Evolutionary conservation across 2,329 filamentous ascomycete species (phyloP), one percentile per base, ranked within the genome.

Genomic region (Ceratocystis destructans): DNA sequence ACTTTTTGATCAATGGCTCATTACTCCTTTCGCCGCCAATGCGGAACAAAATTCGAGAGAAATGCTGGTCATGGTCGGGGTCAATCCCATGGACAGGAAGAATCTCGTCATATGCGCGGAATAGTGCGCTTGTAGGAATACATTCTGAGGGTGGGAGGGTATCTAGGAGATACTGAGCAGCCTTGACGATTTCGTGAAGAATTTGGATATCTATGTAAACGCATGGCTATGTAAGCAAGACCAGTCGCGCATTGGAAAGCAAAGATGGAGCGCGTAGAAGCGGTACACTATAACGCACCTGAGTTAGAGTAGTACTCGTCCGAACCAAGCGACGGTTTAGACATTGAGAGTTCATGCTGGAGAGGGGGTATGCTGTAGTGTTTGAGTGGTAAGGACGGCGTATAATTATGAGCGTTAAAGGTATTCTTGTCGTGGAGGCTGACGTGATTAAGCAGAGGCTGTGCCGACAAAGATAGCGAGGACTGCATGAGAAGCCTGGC

Each of bases 31-130:
- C 81, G 68, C 85, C 85, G 64, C 89, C 88, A 73, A 96, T 84
- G 71, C 87, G 87, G 73, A 94, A 89, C 66, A 96, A 77, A 71
- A 95, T 86, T 69, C 87, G 84, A 70, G 90, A 85, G 72, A 91
- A 87, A 70, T 88, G 84, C 71, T 86, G 85, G 71, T 92, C 89
- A 70, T 87, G 80, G 71, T 89, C 85, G n/a, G 84, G 81, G 68
- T 89, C 82, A 69, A 90, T 78, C 65, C 85, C 87, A 77, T 88
- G 79, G 70, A 84, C 79, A 4, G 83, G 83, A n/a, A 96, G 82
- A 53, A 92, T 80, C 66, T 83, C 80, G 72, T 94, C 87, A 73
- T 95, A 95, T 37, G 90, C 89, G 64, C 82, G 81, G 75, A 95
- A 95, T 20, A 96, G 81, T 8, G 90, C 89, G 72, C 86, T 85